Percentiles rank a stretch among this genome's conserved stretches.
Conservation (phyloP, 116 monocot species). For the Papilionanthe hybrid region DNA sequence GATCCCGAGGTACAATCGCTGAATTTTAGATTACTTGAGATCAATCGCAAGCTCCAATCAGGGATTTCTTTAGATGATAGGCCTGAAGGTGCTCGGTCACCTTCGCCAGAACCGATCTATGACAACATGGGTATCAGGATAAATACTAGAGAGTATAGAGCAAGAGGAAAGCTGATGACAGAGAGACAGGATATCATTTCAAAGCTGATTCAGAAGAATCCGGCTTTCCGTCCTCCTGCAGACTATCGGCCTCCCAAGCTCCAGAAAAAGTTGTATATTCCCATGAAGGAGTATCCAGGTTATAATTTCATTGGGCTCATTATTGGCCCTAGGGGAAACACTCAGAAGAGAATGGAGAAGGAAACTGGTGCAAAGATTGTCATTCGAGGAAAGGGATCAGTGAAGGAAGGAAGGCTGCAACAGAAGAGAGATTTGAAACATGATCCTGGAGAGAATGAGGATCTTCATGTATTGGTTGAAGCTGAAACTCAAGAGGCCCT, state of each 20-base stretch:
- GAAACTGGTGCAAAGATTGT: slow-evolving; percentile 93
- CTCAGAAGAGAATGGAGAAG: slow-evolving; percentile 94
- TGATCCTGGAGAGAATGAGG: slow-evolving; percentile 78
- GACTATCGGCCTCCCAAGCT: slow-evolving; percentile 89
- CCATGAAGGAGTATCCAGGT: slow-evolving; percentile 88
- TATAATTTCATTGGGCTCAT: slow-evolving; percentile 94
- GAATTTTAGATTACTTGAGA: slow-evolving; percentile 63
- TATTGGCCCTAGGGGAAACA: slow-evolving; percentile 86
- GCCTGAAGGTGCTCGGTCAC: slow-evolving; percentile 70
- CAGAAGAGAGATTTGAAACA: slow-evolving; percentile 73
- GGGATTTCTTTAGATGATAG: slow-evolving; percentile 61
- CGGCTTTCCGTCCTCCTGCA: slow-evolving; percentile 73
- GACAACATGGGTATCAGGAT: slow-evolving; percentile 82
- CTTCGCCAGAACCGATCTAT: slow-evolving; percentile 80
- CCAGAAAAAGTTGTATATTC: slow-evolving; percentile 86
- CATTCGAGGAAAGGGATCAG: slow-evolving; percentile 73
- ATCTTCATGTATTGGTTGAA: slow-evolving; percentile 85
- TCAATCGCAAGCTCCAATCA: slow-evolving; percentile 62
- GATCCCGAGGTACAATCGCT: slow-evolving; percentile 85
- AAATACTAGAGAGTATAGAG: slow-evolving; percentile 74
- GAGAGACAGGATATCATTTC: slow-evolving; percentile 83
- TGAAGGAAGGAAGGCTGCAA: slow-evolving; percentile 75
- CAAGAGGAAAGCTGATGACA: slow-evolving; percentile 52
- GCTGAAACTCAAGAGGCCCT: slow-evolving; percentile 77
- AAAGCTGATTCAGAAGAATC: slow-evolving; percentile 66